Percentiles rank a stretch among this genome's conserved stretches.
phyloP scores from a whole-genome alignment of 192 early-diverging fungal species.

The Entomortierella chlamydospora region DNA sequence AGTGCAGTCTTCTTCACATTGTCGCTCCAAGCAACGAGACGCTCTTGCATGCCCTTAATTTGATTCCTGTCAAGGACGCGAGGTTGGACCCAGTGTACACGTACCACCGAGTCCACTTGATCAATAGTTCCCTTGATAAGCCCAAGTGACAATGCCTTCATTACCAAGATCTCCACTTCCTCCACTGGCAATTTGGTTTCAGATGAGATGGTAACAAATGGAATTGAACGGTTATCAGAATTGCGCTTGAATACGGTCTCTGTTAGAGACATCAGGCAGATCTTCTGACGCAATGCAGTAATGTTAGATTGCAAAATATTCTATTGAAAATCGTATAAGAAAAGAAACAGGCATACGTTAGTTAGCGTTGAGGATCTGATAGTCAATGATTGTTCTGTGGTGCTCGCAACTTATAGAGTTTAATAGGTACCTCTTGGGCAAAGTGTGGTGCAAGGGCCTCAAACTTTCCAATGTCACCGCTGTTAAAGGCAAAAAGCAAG shows the following conservation, averaged over 20 bases:
- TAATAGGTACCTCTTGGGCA: conserved; percentile 30
- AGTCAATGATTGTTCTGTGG: no score
- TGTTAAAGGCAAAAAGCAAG: conserved; percentile 92
- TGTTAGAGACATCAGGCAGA: conserved; percentile 96
- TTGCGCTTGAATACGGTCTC: conserved; percentile 91
- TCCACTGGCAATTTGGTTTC: conserved; percentile 82
- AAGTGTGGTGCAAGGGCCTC: conserved; percentile 75
- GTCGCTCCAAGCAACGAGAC: conserved; percentile 87
- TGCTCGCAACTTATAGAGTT: no score
- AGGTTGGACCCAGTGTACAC: conserved; percentile 97
- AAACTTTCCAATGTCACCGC: conserved; percentile 93
- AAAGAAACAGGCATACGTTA: no score
- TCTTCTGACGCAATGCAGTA: conserved; percentile 91
- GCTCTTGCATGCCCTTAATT: conserved; percentile 85
- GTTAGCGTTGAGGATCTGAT: no score
- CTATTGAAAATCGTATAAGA: conserved; percentile 53
- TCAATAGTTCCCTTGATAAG: conserved; percentile 95
- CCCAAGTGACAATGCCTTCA: conserved; percentile 96
- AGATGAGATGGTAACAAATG: conserved; percentile 84
- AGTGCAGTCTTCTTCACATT: conserved; percentile 82
- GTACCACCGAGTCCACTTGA: conserved; percentile 90
- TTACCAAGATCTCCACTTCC: conserved; percentile 97
- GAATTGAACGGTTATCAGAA: conserved; percentile 78
- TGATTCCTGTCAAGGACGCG: conserved; percentile 93
- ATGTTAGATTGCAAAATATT: conserved; percentile 82